Evolutionary conservation across 768 basidiomycete species (phyloP), one percentile per base, ranked within the genome.

Genomic region (Auriscalpium microsporum): DNA sequence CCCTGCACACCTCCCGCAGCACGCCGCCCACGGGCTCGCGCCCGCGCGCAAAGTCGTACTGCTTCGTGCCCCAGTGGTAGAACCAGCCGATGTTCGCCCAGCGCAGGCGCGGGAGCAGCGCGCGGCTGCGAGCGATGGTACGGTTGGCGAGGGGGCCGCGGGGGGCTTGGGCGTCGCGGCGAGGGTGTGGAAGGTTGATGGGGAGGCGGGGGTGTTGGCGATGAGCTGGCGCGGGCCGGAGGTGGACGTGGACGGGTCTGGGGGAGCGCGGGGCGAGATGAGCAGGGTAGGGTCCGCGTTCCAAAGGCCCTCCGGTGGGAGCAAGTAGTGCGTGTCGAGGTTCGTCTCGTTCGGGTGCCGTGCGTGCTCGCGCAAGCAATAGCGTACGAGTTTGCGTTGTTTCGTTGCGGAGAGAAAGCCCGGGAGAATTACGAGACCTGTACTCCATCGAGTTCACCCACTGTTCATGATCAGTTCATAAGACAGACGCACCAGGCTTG

Each of bases 21-120:
- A 74, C 71, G 2, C 70, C 61, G 48, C 86, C 80, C 46, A 97
- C 82, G 0, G 74, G 73, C 0, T 81, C 84, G 55, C 79, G 82
- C 2, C 81, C 81, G 52, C 78, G 82, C 1, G 81, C 78, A 61
- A 96, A 94, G 64, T 96, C 91, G 65, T 99, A 99, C 56, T 89
- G 85, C 64, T 98, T 99, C 33, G 83, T 89, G 3, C 90, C 89
- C 95, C 95, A 97, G 72, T 98, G 92, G 69, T 99, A 99, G 52
- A 81, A 90, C 83, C 89, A 90, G 10, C 95, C 95, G 49, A 99
- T 87, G 63, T 95, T 98, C 1, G 92, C 87, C 95, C 95, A 99
- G 48, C 95, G 80, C 48, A 99, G 68, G 67, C 90, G 94, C 6
- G 74, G 75, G 14, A 94, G 62, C 13, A 97, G 78, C 28, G 78